These are phyloP conservation scores for Escovopsis sp. DNA, from an alignment of 2,329 filamentous ascomycete genomes.

Conservation along the genomic window DNA sequence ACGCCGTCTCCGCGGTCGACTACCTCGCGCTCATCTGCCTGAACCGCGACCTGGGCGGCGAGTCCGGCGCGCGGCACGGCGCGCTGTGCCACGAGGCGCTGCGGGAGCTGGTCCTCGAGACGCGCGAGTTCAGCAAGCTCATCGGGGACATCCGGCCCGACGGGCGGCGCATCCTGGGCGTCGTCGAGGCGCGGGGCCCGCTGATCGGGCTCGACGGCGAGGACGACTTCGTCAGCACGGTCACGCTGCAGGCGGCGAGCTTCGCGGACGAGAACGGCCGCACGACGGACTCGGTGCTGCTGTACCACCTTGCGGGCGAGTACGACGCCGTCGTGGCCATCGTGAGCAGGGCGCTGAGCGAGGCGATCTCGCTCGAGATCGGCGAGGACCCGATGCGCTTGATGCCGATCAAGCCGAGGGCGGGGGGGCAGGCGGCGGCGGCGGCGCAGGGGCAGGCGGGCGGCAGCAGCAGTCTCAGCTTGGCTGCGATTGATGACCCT, in stretches of 20 bases:
- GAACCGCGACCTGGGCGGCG: constrained; percentile 65
- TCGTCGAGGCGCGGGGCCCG: constrained; percentile 70
- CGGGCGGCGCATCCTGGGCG: constrained; percentile 69
- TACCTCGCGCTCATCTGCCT: constrained; percentile 86
- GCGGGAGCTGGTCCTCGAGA: constrained; percentile 90
- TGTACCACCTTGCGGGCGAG: constrained; percentile 89
- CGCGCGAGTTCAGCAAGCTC: constrained; percentile 83
- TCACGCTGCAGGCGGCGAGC: constrained; percentile 81
- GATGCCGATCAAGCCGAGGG: constrained; percentile 63
- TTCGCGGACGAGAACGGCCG: constrained; percentile 90
- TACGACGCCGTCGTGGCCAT: constrained; percentile 90
- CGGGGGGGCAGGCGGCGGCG: constrained; percentile 23
- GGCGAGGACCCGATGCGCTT: constrained; percentile 66
- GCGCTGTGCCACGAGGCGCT: constrained; percentile 82
- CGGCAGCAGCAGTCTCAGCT: constrained; percentile 40
- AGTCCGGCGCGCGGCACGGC: constrained; percentile 60
- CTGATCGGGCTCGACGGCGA: constrained; percentile 70
- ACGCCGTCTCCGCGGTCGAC: constrained; percentile 79
- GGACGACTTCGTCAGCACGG: constrained; percentile 75
- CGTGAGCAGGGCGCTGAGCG: constrained; percentile 77
- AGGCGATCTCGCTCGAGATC: constrained; percentile 74
- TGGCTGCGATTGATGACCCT: constrained; percentile 44
- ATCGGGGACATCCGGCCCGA: constrained; percentile 83
- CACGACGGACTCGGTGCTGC: constrained; percentile 80
- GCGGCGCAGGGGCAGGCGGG: constrained; percentile 22